These are phyloP conservation scores for Hypoxylon fuscum DNA, from an alignment of 495 filamentous ascomycete genomes.

Conservation along the genomic window DNA sequence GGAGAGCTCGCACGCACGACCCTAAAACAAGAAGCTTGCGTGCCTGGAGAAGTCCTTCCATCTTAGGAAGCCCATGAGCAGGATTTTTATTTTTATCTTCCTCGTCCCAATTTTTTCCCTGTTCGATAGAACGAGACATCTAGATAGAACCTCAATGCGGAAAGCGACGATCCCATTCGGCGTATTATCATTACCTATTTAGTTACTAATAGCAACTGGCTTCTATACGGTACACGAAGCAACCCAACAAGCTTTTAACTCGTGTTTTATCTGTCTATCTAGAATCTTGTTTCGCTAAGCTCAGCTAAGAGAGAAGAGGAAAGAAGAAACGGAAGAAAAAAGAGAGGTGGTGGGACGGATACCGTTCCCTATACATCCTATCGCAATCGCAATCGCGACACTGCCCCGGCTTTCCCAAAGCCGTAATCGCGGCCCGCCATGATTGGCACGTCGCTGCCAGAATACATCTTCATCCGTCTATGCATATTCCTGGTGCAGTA, in stretches of 20 bases:
- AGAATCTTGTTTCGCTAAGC: not conserved
- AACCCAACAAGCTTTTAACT: not conserved
- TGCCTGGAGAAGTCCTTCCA: conserved; percentile 25
- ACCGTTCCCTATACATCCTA: conserved; percentile 11
- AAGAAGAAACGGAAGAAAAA: not conserved
- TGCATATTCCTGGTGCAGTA: conserved; percentile 62
- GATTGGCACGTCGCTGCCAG: conserved; percentile 46
- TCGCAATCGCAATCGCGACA: conserved; percentile 4
- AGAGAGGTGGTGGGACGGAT: conserved; percentile 10
- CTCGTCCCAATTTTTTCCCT: not conserved
- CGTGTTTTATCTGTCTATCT: not conserved
- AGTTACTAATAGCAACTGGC: not conserved
- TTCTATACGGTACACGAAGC: too few species aligned
- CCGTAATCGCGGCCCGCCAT: conserved; percentile 39
- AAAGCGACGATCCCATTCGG: too few species aligned
- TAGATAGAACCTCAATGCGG: not conserved
- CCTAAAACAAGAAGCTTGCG: conserved; percentile 6
- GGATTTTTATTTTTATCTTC: too few species aligned
- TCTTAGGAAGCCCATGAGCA: conserved; percentile 30
- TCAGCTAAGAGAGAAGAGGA: conserved; percentile 1
- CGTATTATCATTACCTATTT: too few species aligned
- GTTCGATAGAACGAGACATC: not conserved
- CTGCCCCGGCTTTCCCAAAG: conserved; percentile 28
- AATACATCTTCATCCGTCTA: conserved; percentile 57
- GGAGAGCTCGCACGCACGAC: too few species aligned